Evolutionary conservation across 1,284 basidiomycete species (phyloP).

Genomic region (Heterobasidion annosum): DNA sequence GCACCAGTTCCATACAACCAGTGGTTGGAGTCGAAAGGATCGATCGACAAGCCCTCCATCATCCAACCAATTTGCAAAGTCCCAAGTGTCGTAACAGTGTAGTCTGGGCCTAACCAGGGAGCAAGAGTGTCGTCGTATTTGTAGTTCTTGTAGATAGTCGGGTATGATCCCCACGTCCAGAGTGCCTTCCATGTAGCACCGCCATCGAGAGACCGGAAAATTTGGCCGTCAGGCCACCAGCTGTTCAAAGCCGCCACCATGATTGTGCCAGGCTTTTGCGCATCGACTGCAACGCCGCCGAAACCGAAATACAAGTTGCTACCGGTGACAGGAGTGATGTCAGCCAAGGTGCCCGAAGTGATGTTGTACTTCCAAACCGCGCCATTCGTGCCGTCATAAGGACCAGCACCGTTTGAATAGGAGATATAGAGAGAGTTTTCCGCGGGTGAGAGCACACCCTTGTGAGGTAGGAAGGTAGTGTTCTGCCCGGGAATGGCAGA

Average conservation of each 20-base stretch:
- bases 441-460: slow-evolving; percentile 49
- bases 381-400: slow-evolving; percentile 44
- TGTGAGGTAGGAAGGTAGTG: slow-evolving; percentile 51
- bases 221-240: slow-evolving; percentile 54
- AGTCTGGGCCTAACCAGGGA: slow-evolving; percentile 47
- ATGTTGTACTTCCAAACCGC: slow-evolving; percentile 35
- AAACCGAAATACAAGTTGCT: slow-evolving; percentile 39
- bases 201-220: slow-evolving; percentile 49
- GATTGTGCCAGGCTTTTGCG: slow-evolving; percentile 49
- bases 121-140: slow-evolving; percentile 42
- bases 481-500: slow-evolving; percentile 47
- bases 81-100: slow-evolving; percentile 30
- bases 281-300: slow-evolving; percentile 52
- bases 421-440: slow-evolving; percentile 52
- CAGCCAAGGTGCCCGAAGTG: slow-evolving; percentile 37
- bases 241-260: slow-evolving; percentile 41
- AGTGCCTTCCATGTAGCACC: slow-evolving; percentile 46
- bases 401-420: slow-evolving; percentile 38
- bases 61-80: slow-evolving; percentile 33
- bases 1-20: slow-evolving; percentile 60
- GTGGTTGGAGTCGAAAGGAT: slow-evolving; percentile 58
- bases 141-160: slow-evolving; percentile 43
- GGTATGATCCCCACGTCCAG: slow-evolving; percentile 44
- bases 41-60: slow-evolving; percentile 47
- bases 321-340: slow-evolving; percentile 23